Conservation (phyloP, 805 yeast genomes). For the Candida koratica region DNA sequence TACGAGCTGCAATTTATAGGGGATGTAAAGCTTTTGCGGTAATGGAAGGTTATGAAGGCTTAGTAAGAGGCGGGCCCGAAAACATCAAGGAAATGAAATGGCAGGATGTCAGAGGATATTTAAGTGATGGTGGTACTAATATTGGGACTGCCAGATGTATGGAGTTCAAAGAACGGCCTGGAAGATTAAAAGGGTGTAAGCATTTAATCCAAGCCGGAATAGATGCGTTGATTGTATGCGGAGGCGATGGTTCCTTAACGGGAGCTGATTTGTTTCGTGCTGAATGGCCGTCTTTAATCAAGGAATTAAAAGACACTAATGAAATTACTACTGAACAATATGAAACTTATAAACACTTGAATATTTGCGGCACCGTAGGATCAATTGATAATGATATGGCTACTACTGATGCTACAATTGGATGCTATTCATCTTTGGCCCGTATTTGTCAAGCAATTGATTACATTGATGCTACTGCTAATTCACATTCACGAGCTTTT, state of each 20-base stretch:
- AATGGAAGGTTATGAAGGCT: conserved; percentile 92
- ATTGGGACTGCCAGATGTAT: conserved; percentile 95
- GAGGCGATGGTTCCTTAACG: conserved; percentile 97
- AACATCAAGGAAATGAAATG: conserved; percentile 75
- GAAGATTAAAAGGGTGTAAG: conserved; percentile 78
- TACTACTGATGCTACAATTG: conserved; percentile 92
- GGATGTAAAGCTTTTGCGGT: conserved; percentile 91
- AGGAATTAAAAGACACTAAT: conserved; percentile 59
- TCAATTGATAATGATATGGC: conserved; percentile 99
- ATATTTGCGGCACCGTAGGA: conserved; percentile 92
- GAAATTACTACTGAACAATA: conserved; percentile 57
- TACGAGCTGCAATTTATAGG: conserved; percentile 80
- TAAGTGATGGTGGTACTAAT: conserved; percentile 88
- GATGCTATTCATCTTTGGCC: conserved; percentile 90
- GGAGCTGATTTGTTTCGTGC: conserved; percentile 93
- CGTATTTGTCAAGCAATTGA: conserved; percentile 93
- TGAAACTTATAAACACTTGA: conserved; percentile 63
- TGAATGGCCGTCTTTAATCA: conserved; percentile 89
- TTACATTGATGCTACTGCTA: conserved; percentile 95
- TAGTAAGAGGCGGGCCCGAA: conserved; percentile 77
- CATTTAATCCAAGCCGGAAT: conserved; percentile 84
- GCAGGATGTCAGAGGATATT: conserved; percentile 94
- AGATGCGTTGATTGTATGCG: conserved; percentile 93
- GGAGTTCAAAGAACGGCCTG: conserved; percentile 80
- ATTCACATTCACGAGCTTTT: conserved; percentile 95